Percentiles rank a stretch among this genome's conserved stretches.
Evolutionary conservation across 1,139 yeast species (phyloP).

Genomic region (Yamadazyma sp.): DNA sequence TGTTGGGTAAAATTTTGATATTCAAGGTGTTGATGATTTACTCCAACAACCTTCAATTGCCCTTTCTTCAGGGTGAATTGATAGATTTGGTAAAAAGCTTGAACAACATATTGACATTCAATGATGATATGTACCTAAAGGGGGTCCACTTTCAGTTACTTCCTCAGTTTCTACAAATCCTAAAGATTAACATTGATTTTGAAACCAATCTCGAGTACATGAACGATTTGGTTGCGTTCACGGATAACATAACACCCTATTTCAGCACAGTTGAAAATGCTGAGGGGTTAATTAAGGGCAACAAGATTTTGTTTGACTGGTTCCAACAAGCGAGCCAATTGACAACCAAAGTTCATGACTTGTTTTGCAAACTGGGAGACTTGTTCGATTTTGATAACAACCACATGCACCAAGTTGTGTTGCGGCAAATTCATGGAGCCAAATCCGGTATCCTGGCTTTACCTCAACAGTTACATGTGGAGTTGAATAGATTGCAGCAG

Average conservation of each 20-base stretch:
- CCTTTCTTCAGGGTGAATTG: conserved; percentile 23
- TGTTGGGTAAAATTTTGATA: conserved; percentile 24
- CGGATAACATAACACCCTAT: conserved; percentile 10
- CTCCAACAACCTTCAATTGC: conserved; percentile 23
- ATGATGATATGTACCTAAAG: conserved; percentile 28
- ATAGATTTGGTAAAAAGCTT: conserved; percentile 22
- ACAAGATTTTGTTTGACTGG: conserved; percentile 17
- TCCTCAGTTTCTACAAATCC: conserved; percentile 35
- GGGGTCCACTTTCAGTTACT: conserved; percentile 36
- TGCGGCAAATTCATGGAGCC: conserved; percentile 1
- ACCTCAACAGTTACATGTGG: conserved; percentile 14
- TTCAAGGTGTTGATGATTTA: conserved; percentile 33
- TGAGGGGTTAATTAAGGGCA: conserved; percentile 10
- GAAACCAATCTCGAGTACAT: conserved; percentile 18
- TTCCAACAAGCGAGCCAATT: conserved; percentile 16
- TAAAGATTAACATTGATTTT: conserved; percentile 29
- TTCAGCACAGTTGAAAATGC: conserved; percentile 11
- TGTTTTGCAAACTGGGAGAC: conserved; percentile 4
- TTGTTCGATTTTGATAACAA: not conserved
- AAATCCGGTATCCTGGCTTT: not conserved
- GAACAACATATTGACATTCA: conserved; percentile 23
- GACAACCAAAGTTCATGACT: conserved; percentile 3
- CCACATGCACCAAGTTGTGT: not conserved
- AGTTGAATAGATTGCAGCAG: conserved; percentile 14
- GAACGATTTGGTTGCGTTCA: conserved; percentile 14